These are phyloP conservation scores for Blastomyces percursus DNA, from an alignment of 2,329 filamentous ascomycete species.

Conservation along the genomic window DNA sequence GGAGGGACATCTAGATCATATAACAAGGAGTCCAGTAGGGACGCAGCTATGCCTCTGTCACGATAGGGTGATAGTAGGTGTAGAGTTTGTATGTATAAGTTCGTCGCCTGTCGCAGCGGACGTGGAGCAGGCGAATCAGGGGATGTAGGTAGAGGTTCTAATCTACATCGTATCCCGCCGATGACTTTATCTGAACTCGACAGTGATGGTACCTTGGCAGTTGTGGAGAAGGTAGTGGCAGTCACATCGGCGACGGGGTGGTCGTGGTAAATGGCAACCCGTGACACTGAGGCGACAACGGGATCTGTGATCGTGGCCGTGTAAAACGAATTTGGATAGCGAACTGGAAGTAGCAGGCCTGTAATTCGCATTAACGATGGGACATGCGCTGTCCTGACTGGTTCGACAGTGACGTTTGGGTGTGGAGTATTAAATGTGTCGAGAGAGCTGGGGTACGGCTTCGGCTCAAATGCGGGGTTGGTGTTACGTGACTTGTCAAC, in stretches of 20 bases:
- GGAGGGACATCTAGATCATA: constrained; percentile 13
- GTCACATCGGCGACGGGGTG: constrained; percentile 25
- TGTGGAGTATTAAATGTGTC: constrained; percentile 25
- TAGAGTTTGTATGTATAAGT: constrained; percentile 53
- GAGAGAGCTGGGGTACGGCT: constrained; percentile 15
- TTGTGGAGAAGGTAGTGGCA: constrained; percentile 12
- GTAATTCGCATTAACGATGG: constrained; percentile 48
- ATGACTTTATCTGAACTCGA: constrained; percentile 34
- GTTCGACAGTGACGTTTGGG: constrained; percentile 43
- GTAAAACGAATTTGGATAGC: constrained; percentile 52
- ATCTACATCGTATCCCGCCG: constrained; percentile 39
- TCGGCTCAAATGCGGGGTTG: constrained; percentile 23
- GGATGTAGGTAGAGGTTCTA: constrained; percentile 27
- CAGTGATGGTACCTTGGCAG: constrained; percentile 12
- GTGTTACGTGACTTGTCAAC: constrained; percentile 13
- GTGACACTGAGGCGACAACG: constrained; percentile 42
- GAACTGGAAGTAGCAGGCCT: constrained; percentile 48
- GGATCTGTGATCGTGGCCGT: constrained; percentile 47
- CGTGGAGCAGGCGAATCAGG: constrained; percentile 5
- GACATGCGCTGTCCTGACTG: constrained; percentile 44
- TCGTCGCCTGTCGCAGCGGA: constrained; percentile 20
- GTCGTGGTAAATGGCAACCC: constrained; percentile 49
- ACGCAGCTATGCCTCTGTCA: constrained; percentile 45
- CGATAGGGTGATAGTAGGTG: constrained; percentile 51
- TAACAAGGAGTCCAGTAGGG: constrained; percentile 40